Conservation (phyloP, 331 rosid species). For the Malus hybrid region DNA sequence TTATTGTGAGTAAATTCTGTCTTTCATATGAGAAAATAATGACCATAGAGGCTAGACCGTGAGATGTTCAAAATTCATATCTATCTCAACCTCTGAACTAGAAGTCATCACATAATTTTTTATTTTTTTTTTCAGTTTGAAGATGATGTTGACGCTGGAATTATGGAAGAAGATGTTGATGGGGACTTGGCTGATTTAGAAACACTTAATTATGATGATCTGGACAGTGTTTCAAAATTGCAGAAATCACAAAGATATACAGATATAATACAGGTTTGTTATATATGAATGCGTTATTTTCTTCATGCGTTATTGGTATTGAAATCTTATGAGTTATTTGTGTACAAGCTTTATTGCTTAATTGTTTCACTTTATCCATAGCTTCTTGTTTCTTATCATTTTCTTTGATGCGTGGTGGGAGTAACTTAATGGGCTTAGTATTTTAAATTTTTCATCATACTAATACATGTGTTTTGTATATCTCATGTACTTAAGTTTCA, state of each 20-base stretch:
- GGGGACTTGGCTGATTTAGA: slow-evolving; percentile 82
- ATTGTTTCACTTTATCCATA: neutral
- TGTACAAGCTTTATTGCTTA: neutral
- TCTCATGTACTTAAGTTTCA: neutral
- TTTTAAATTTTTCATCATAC: neutral
- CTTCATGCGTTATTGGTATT: neutral
- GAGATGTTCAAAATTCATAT: neutral
- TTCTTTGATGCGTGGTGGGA: neutral
- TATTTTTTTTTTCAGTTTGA: slow-evolving; percentile 37
- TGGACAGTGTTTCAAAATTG: slow-evolving; percentile 90
- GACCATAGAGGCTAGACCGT: neutral
- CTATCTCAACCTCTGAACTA: neutral
- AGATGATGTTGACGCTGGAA: slow-evolving; percentile 43
- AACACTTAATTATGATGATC: slow-evolving; percentile 77
- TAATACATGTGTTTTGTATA: neutral
- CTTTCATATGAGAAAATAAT: neutral
- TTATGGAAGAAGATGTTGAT: slow-evolving; percentile 91
- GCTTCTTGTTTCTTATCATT: neutral
- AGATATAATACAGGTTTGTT: slow-evolving; percentile 69
- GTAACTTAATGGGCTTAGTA: neutral
- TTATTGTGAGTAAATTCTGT: slow-evolving; percentile 34
- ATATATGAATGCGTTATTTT: neutral
- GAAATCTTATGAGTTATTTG: neutral
- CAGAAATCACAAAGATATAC: slow-evolving; percentile 71
- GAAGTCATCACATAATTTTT: neutral